Conservation (phyloP, 208 protist species). For the Crithidia mellificae region DNA sequence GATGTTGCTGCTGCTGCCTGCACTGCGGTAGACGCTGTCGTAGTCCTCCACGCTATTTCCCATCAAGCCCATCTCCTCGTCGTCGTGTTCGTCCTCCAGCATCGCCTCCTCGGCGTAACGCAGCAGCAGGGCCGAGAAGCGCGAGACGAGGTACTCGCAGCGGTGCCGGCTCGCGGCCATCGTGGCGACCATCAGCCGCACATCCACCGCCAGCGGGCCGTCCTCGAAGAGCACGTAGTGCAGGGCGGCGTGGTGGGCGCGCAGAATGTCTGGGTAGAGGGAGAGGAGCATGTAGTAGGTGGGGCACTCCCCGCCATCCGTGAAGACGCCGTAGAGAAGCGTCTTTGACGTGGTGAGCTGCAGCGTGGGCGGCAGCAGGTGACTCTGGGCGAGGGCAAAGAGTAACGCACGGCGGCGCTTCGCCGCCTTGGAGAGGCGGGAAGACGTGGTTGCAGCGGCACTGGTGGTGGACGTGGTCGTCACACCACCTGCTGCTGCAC, state of each 20-base stretch:
- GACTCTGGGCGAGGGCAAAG: conserved; percentile 45
- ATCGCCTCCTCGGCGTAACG: conserved; percentile 43
- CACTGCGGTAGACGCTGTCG: conserved; percentile 11
- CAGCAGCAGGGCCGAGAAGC: conserved; percentile 67
- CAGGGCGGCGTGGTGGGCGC: conserved; percentile 60
- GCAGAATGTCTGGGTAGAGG: conserved; percentile 64
- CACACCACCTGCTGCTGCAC: no score
- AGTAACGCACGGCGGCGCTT: conserved; percentile 40
- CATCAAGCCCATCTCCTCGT: conserved; percentile 5
- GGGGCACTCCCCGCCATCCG: conserved; percentile 60
- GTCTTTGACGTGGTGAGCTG: conserved; percentile 38
- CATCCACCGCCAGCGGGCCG: conserved; percentile 69
- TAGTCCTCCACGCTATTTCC: neutral
- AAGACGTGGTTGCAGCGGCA: neutral
- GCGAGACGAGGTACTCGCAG: conserved; percentile 80
- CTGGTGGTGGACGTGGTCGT: no score
- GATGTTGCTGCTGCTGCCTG: no score
- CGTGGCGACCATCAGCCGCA: conserved; percentile 78
- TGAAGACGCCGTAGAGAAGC: conserved; percentile 65
- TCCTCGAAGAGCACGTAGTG: conserved; percentile 77
- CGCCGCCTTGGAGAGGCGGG: conserved; percentile 17
- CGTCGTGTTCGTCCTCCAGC: conserved; percentile 24
- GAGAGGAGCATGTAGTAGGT: conserved; percentile 70
- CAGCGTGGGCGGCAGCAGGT: conserved; percentile 32
- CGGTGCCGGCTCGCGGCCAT: conserved; percentile 82